Conservation (phyloP, 1,284 basidiomycete genomes). For the Microbotryum intermedium region DNA sequence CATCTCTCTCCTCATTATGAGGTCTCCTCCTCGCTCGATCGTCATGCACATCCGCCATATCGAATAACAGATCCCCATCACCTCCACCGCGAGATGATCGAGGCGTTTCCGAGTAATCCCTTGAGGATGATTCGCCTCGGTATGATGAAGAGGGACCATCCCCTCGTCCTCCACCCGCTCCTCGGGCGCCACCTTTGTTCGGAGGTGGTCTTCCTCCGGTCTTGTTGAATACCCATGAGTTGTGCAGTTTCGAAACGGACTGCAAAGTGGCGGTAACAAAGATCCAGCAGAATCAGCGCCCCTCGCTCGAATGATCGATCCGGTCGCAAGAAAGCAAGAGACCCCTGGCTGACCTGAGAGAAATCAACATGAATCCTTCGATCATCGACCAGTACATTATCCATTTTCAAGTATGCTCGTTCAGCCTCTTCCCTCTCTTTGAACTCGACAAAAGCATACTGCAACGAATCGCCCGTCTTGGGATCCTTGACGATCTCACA, state of each 20-base stretch:
- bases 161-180: conserved; percentile 34
- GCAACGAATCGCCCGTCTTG: conserved; percentile 87
- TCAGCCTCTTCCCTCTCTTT: conserved; percentile 87
- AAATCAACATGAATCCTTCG: conserved; percentile 98
- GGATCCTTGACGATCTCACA: conserved; percentile 97
- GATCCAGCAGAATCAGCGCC: background rate
- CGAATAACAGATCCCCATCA: conserved; percentile 1
- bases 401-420: conserved; percentile 99
- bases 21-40: conserved; percentile 22
- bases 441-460: conserved; percentile 99
- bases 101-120: background rate
- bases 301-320: background rate
- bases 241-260: conserved; percentile 61
- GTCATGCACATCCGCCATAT: conserved; percentile 7
- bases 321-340: background rate
- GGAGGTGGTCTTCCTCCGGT: conserved; percentile 34
- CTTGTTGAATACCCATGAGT: conserved; percentile 40
- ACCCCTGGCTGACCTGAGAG: conserved; percentile 50
- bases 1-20: conserved; percentile 29
- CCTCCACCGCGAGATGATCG: background rate
- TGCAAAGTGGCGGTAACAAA: conserved; percentile 48
- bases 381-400: conserved; percentile 98
- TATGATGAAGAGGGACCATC: conserved; percentile 17
- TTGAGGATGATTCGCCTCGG: background rate
- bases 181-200: conserved; percentile 30